Base-by-base conservation (phyloP, 2,329 filamentous ascomycete genomes). In the Bipolaris victoriae region DNA sequence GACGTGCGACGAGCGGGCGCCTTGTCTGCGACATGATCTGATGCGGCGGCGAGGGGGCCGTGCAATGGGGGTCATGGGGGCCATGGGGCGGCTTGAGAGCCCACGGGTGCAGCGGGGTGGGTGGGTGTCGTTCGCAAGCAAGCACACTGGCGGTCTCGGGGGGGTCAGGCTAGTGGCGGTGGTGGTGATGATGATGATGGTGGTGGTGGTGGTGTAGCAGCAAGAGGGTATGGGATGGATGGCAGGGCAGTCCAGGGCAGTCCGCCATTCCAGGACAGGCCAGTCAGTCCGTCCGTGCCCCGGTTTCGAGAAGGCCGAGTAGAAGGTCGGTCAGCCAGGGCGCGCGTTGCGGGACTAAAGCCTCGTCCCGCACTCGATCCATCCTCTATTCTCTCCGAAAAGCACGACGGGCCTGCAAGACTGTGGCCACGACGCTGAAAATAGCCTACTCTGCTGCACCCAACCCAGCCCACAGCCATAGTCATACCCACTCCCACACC, bases 321-420 rank as follows among this genome's bases (percentile, higher is more conserved):
- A 35, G 49, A 60, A 54, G 54, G 46, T 49, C 52, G 52, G 56
- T 37, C 43, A 45, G 24, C 22, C 58, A 61, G 40, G 40, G 46
- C 52, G 52, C 44, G 49, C 52, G 56, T 59, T 48, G 58, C 58
- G 55, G 55, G 58, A 61, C 59, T 49, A 58, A 43, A 58, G 58
- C 55, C 52, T 57, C 48, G 58, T 61, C 55, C 58, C 58, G 58
- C 56, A 59, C 40, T 45, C 49, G 22, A 54, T 51, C 50, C 55
- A 59, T 44, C 55, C 55, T 55, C 44, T 48, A 52, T 55, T 56
- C 44, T 50, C 56, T 55, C 58, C 58, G 52, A 57, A 18, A 16
- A 49, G 52, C 59, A 59, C 46, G 40, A 59, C 55, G 59, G 9
- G 9, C 37, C 37, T 16, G n/a, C 37, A 39, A 9, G n/a, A 39